Evolutionary conservation across 805 yeast species (phyloP), one percentile per base, ranked within the genome.

Genomic region (Cyberlindnera lachancei): DNA sequence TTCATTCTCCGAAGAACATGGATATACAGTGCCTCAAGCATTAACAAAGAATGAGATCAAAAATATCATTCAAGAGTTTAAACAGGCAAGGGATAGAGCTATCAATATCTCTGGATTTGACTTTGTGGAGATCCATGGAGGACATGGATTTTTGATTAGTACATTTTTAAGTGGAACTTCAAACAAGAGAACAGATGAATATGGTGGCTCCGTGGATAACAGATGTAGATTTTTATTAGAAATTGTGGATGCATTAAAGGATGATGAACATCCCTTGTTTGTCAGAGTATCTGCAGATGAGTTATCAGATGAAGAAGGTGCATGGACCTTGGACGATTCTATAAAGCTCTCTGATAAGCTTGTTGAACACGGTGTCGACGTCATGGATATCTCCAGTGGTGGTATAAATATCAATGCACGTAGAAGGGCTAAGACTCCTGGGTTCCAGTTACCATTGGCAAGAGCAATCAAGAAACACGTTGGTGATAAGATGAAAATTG

Each of bases 131-230:
- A 28, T 40, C 22, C 44, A 79, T 46, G 68, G 62, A 18, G 58
- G 56, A 15, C 75, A 76, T 50, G 84, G 85, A 3, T 75, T 71
- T 45, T 52, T 78, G 30, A 38, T 69, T 22, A 59, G 63, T 45
- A 62, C 66, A 44, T 75, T 79, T 42, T 44, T 71, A 33, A 63
- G 70, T 21, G 53, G 58, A 1, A 42, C 48, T 26, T 52, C 45
- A 9, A 68, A 79, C 52, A 51, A 58, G 37, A 64, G 85, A 46
- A 66, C 70, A 1, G 85, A 78, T 48, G 61, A 66, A 41, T 78
- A 75, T 42, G 84, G 83, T 27, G 82, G 82, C 7, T 55, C 68
- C 2, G 57, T 73, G 31, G 81, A 73, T 43, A 74, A 74, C 52
- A 64, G 83, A 40, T 57, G 60, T 4, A 55, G 75, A 27, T 61